Evolutionary conservation across 1,139 yeast species (phyloP), one percentile per base, ranked within the genome.

Genomic region (Lodderomyces metapsilosis): DNA sequence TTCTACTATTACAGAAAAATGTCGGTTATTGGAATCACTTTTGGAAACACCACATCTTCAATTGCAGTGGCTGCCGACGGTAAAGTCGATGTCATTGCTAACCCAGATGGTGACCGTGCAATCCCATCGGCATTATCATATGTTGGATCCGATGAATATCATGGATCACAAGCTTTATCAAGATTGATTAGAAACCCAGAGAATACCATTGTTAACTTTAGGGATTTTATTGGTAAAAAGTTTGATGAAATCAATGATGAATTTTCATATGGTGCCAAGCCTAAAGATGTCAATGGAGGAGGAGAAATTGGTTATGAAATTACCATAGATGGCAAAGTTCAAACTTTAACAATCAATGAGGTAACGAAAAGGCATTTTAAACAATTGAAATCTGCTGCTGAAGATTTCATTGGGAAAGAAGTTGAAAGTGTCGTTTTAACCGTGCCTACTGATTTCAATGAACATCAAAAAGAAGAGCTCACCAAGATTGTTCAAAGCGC

Each of bases 61-160:
- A 89, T 92, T 64, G 97, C 98, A 36, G 87, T 86, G 61, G 89
- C 91, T 52, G 80, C 84, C 43, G 97, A 91, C 56, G 95, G 96
- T 45, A 88, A 86, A 64, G 95, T 89, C 47, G 97, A 92, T 60
- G 96, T 92, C 51, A 92, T 92, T 64, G 98, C 98, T 54, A 92
- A 92, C 79, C 97, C 95, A 55, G 98, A 92, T 61, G 99, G 99
- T 64, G 98, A 94, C 69, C 89, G 98, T 72, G 79, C 94, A 48
- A 92, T 92, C 61, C 96, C 98, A 49, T 86, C 98, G 18, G 87
- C 87, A 43, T 76, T 92, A 50, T 84, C 98, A 12, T 92, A 91
- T 64, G 89, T 89, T 48, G 96, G 95, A 49, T 84, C 78, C 43
- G 98, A 92, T 63, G 98, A 92, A 71, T 92, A 88, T 71, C 97